Evolutionary conservation across 225 moss, liverwort and hornwort genomes (phyloP), one percentile per base, ranked within the genome.

Genomic region (Ulota crispa): DNA sequence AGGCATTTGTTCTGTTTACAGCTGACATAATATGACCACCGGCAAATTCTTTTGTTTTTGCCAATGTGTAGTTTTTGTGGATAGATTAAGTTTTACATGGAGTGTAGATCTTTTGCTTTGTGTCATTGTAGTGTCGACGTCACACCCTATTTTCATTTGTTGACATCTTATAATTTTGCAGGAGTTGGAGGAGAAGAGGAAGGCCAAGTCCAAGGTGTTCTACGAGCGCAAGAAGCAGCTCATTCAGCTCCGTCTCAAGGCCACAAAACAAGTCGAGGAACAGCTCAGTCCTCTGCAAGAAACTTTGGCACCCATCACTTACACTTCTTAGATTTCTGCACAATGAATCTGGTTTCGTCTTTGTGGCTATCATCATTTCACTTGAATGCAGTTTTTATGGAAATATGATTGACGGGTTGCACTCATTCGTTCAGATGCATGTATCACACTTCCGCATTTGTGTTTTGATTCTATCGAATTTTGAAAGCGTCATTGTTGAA

Each of bases 201-300:
- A 97, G 89, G 93, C 81, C 12, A 97, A 97, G 89, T 95, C 95
- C 32, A 97, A 97, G 92, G 90, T 93, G 3, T 97, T 97, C 34
- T 97, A 97, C 67, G 88, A 92, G 79, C 95, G 95, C 85, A 97
- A 97, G 93, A 97, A 95, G 92, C 90, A 97, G 87, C 94, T 97
- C 27, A 75, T 90, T 32, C 93, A 93, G 80, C 83, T 97, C 57
- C 95, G 97, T 42, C 88, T 93, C 0, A 95, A 95, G 88, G 97
- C 97, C 42, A 86, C 87, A 0, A 92, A 92, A 80, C 87, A 80
- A 28, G 97, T 91, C 5, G 88, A 93, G 75, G 91, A 92, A 72
- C 88, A 95, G 80, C 92, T 97, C 43, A 71, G 88, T 39, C 87
- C 87, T 37, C 79, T 95, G 64, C 90, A 85, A 56, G 87, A 89